These are phyloP conservation scores for Diaporthe vexans DNA, from an alignment of 2,329 filamentous ascomycete genomes.

Conservation along the genomic window DNA sequence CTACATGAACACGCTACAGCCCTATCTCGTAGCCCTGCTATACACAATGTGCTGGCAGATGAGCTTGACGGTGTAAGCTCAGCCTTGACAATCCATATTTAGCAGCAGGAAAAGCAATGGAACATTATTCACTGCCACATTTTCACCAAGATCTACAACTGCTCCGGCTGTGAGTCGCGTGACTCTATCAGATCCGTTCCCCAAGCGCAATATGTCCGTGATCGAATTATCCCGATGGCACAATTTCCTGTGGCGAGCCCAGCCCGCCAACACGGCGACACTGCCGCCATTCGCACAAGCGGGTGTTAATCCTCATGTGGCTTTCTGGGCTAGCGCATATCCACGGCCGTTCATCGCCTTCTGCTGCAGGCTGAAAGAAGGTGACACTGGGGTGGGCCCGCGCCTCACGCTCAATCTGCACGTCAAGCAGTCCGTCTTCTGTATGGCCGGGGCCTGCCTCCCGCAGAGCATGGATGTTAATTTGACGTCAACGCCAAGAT, in stretches of 20 bases:
- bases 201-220: background rate
- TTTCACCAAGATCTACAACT: constrained; percentile 3
- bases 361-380: constrained; percentile 13
- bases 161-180: constrained; percentile 6
- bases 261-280: constrained; percentile 9
- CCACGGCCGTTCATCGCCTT: constrained; percentile 24
- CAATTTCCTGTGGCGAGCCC: constrained; percentile 5
- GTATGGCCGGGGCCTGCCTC: background rate
- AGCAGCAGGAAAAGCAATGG: constrained; percentile 9
- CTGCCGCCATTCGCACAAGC: background rate
- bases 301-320: background rate
- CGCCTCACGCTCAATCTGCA: background rate
- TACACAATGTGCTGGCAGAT: constrained; percentile 19
- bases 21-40: constrained; percentile 12
- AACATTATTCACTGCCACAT: constrained; percentile 13
- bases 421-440: background rate
- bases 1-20: background rate
- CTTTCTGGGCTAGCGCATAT: background rate
- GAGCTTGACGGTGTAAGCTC: constrained; percentile 20
- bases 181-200: background rate
- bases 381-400: constrained; percentile 11
- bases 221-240: background rate
- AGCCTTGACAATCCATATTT: constrained; percentile 25
- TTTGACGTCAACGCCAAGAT: constrained; percentile 29
- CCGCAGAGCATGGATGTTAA: constrained; percentile 19